Evolutionary conservation across 2,329 filamentous ascomycete species (phyloP), one percentile per base, ranked within the genome.

Genomic region (Herpotrichia juniperi): DNA sequence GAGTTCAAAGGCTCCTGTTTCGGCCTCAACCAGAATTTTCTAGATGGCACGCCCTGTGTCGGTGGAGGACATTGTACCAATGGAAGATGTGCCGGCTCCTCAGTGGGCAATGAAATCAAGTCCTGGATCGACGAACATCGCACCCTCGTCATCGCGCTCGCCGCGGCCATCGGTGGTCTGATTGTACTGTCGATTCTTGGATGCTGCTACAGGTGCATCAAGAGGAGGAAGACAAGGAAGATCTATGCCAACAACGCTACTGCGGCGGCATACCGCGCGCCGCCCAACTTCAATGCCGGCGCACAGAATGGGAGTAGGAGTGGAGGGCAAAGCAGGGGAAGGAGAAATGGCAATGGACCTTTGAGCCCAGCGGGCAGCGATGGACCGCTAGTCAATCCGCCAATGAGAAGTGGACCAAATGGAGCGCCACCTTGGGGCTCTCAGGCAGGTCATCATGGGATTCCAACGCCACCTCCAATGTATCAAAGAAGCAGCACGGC

Each of bases 21-120:
- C 54, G 83, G 83, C 19, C 84, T 96, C 76, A 87, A 90, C 70
- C 92, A 97, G 71, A 94, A 96, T 75, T 97, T 96, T 76, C 79
- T 97, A 25, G 94, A 99, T 69, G 94, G 94, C 16, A 97, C 94
- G 1, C 78, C 83, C 1, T 99, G 94, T 70, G 82, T 86, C 46
- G 89, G 88, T 16, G 90, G 91, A 48, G 94, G 94, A 6, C 81
- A 79, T 50, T 99, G 94, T 74, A 70, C 73, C 46, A 93, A 93
- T 63, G 81, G 83, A 74, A 77, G 79, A 61, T 99, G 94, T 75
- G 74, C 82, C 63, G 93, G 91, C 55, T 79, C 85, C 30, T 87
- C 84, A 24, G 82, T 90, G 1, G 81, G 81, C 62, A 87, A 86
- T 56, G 87, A 92, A 74, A 87, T 96, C 57, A 79, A 78, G 48